Evolutionary conservation across 2,329 filamentous ascomycete genomes (phyloP), one percentile per base, ranked within the genome.

Genomic region (Teratosphaeria epicoccoides): DNA sequence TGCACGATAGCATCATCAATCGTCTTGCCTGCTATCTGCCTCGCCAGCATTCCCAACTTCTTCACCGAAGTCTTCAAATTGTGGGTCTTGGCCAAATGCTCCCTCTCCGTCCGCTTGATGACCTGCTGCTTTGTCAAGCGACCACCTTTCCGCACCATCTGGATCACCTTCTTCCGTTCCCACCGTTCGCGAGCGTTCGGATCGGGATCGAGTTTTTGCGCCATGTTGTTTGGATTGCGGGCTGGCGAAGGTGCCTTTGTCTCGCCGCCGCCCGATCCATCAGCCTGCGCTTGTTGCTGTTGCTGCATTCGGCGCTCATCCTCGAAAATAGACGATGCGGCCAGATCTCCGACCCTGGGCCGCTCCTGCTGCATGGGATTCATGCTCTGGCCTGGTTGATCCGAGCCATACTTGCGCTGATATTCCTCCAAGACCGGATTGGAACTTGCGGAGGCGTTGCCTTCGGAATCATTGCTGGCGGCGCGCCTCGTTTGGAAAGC

Each of bases 11-110:
- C 93, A 29, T 98, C 90, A 52, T 94, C 88, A 55, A 98, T 76
- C n/a, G 84, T 84, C 79, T 96, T 97, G 59, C 93, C 93, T 2
- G 83, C 79, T 64, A 98, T 93, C 73, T 97, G 93, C 51, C 85
- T 82, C 23, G 91, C 84, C 47, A 98, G 73, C 62, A 87, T 84
- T 49, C 85, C 83, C 51, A 98, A 77, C 75, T 98, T 98, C 81
- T 98, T 98, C 57, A 87, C 76, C 47, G 83, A 88, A 2, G 93
- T 96, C 62, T 89, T 84, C 66, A 96, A 79, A 59, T 80, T 79
- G 46, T 84, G 78, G 56, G 83, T 88, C 69, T 83, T 83, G 67
- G 72, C 73, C 24, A 77, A 61, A 49, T 74, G 73, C 60, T 80
- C 72, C 40, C 81, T 71, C 66, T 85, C 82, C 6, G 77, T 80